A percentile compares a stretch with the other conserved stretches of the same genome.
Conservation (phyloP, 2,329 filamentous ascomycete genomes). For the Didymella sp. region DNA sequence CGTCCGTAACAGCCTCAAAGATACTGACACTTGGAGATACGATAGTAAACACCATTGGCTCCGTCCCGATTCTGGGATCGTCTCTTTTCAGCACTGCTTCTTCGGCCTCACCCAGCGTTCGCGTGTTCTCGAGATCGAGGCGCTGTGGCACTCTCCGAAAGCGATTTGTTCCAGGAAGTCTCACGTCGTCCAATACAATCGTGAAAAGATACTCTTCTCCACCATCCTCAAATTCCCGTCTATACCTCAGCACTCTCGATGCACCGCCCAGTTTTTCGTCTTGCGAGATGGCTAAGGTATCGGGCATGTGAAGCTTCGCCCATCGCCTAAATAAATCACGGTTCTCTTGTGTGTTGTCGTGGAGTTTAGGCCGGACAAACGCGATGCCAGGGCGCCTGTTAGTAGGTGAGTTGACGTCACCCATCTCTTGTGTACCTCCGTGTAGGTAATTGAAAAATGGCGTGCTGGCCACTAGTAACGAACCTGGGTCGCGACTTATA, state of each 20-base stretch:
- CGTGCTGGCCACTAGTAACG: not conserved
- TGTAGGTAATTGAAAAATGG: not conserved
- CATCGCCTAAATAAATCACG: constrained; percentile 9
- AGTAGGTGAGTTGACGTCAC: not conserved
- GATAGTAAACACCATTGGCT: constrained; percentile 15
- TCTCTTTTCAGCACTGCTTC: constrained; percentile 3
- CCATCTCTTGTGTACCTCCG: not conserved
- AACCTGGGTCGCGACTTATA: too few relatives aligned
- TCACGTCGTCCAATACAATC: constrained; percentile 6
- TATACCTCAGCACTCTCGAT: constrained; percentile 7
- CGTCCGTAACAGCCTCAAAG: not conserved
- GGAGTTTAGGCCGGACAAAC: constrained; percentile 7
- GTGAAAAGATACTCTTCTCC: constrained; percentile 16
- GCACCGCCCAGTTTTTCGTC: constrained; percentile 2
- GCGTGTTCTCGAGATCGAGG: constrained; percentile 20
- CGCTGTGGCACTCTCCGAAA: constrained; percentile 6
- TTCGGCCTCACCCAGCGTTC: constrained; percentile 11
- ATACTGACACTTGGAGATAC: constrained; percentile 7
- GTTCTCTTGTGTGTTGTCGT: constrained; percentile 4
- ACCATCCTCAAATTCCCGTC: not conserved
- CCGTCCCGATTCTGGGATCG: constrained; percentile 1
- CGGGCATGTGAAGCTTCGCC: constrained; percentile 16
- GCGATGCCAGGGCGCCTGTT: constrained; percentile 13
- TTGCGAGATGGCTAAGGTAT: constrained; percentile 1
- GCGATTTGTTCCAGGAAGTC: not conserved